Evolutionary conservation across 768 basidiomycete species (phyloP).

Genomic region (Fomitopsis pulvina): DNA sequence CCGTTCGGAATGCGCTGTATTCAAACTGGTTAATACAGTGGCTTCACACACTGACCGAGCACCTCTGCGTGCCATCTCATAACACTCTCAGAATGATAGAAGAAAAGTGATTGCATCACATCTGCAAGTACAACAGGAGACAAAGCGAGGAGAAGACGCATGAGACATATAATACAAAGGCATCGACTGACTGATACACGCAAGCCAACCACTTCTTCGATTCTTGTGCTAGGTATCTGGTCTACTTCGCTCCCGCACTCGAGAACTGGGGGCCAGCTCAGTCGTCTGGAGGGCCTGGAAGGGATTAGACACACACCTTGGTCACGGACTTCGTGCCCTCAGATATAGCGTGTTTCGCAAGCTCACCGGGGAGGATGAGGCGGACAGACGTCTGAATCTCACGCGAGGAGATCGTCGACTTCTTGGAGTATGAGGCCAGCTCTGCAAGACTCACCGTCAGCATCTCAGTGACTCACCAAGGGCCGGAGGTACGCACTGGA

Average conservation of each 20-base stretch:
- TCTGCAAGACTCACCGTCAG: conserved; percentile 37
- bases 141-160: neutral
- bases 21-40: too few species aligned
- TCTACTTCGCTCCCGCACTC: conserved; percentile 62
- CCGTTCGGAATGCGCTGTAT: too few species aligned
- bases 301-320: conserved; percentile 40
- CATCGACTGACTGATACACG: neutral
- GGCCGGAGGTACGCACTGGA: conserved; percentile 56
- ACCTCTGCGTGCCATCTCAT: too few species aligned
- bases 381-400: conserved; percentile 98
- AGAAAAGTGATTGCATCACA: neutral
- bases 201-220: neutral
- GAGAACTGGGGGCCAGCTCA: conserved; percentile 45
- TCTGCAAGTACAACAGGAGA: neutral
- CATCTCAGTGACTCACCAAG: neutral
- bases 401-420: conserved; percentile 96
- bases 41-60: too few species aligned
- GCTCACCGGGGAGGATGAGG: conserved; percentile 93
- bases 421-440: conserved; percentile 96
- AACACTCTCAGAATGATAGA: too few species aligned
- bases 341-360: conserved; percentile 90
- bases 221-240: neutral
- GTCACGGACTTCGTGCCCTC: conserved; percentile 94
- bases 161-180: conserved; percentile 4
- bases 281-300: neutral